Evolutionary conservation across 192 early-diverging fungal genomes (phyloP).

Genomic region (Radiomyces spectabilis): DNA sequence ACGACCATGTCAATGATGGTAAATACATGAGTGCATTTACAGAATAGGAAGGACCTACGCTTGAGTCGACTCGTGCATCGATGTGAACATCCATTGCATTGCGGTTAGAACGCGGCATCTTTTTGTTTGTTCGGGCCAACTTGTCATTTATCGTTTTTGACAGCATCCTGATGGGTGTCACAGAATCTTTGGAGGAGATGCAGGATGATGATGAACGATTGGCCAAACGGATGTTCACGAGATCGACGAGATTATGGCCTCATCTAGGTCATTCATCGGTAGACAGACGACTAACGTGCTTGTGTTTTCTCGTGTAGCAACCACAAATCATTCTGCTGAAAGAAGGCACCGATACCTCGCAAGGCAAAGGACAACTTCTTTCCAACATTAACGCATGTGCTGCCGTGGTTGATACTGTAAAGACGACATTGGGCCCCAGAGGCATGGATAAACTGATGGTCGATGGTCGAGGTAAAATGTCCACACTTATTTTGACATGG

Average conservation of each 20-base stretch:
- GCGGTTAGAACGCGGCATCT: constrained; percentile 1
- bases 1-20: too few species aligned
- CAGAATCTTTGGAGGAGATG: neutral
- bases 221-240: too few species aligned
- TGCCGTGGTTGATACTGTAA: constrained; percentile 91
- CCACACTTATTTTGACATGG: too few species aligned
- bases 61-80: neutral
- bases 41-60: too few species aligned
- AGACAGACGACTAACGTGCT: neutral
- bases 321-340: constrained; percentile 98
- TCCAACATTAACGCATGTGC: constrained; percentile 96
- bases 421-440: constrained; percentile 93
- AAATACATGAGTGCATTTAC: too few species aligned
- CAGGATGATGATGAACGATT: neutral
- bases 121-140: neutral
- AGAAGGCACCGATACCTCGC: constrained; percentile 97
- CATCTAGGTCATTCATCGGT: neutral
- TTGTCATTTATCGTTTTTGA: neutral
- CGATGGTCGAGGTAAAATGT: constrained; percentile 75
- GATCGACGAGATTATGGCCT: neutral
- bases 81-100: constrained; percentile 5
- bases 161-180: neutral
- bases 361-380: constrained; percentile 94
- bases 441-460: constrained; percentile 99
- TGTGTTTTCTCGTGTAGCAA: constrained; percentile 48